Evolutionary conservation across 768 basidiomycete genomes (phyloP), one percentile per base, ranked within the genome.

Genomic region (Podaxis rugospora): DNA sequence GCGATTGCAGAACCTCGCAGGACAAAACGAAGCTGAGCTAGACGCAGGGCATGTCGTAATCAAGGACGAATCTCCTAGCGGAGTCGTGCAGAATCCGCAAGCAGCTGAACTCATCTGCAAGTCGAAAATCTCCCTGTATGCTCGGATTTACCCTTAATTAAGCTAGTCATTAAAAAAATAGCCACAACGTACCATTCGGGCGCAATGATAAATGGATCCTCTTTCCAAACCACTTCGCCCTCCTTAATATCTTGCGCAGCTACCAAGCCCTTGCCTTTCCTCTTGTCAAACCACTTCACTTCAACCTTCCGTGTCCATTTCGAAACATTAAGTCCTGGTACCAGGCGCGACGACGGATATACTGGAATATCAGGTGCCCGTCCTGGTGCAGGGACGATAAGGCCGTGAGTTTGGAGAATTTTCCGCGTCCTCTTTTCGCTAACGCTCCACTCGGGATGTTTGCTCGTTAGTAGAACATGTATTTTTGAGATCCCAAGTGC

Each of bases 381-480:
- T 56, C 61, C 54, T 9, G 64, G 54, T 25, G 69, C 66, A 47
- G 59, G 46, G 18, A 76, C 69, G 21, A 83, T 72, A 35, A 88
- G 75, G 0, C 84, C 85, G 61, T 83, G 81, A 18, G 68, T 75
- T 64, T 89, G 87, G 1, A 94, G 74, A 51, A 90, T 74, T 71
- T 90, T 93, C 51, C 86, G 76, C 3, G 88, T 80, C 23, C 93
- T 83, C 68, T 93, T 94, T 72, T 95, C 93, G 70, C 90, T 91
- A 64, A 94, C 90, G 0, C 80, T 71, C 91, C 92, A 95, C 23
- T 81, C 76, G 2, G 89, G 83, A 65, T 90, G 74, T 9, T 76
- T 73, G 11, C 78, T 71, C 11, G 88, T 80, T 7, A 95, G 74
- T 5, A 84, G 77, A 1, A 81, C 75, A 58, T 91, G 88, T 2